These are phyloP conservation scores for Acorus calamus DNA, from an alignment of 106 monocot genomes.

Conservation along the genomic window DNA sequence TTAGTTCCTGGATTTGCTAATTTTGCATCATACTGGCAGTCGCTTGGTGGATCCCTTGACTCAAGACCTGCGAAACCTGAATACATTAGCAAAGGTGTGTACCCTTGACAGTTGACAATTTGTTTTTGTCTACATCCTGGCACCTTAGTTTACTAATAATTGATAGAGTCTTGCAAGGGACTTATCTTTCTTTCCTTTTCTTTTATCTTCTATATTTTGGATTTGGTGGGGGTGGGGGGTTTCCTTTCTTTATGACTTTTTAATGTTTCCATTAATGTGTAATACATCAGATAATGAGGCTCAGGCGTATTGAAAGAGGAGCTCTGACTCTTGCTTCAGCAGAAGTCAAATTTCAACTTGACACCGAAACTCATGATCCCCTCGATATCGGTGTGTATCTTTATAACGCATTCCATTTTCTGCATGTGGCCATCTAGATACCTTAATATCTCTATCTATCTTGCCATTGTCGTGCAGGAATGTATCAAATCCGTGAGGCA, in stretches of 20 bases:
- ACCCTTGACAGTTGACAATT: neutral
- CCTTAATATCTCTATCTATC: neutral
- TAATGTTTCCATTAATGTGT: neutral
- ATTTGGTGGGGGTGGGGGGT: neutral
- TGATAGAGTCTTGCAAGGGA: no score
- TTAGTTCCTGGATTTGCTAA: no score
- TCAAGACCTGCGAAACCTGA: constrained; percentile 83
- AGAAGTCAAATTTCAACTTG: constrained; percentile 99
- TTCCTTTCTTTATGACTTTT: neutral
- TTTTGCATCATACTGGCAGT: constrained; percentile 26
- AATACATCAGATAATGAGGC: constrained; percentile 67
- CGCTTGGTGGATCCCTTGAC: constrained; percentile 93
- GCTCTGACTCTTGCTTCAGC: constrained; percentile 99
- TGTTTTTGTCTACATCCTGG: neutral
- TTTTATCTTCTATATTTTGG: neutral
- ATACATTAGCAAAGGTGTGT: constrained; percentile 94
- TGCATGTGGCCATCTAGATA: neutral
- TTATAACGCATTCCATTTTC: neutral
- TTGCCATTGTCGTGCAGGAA: constrained; percentile 41
- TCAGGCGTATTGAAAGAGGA: constrained; percentile 79
- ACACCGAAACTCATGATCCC: constrained; percentile 98
- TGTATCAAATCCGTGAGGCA: constrained; percentile 98
- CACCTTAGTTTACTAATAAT: no score
- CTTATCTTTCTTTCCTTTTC: neutral
- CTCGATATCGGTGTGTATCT: constrained; percentile 84